Conservation (phyloP, 1,284 basidiomycete species). For the Marasmius sp. region DNA sequence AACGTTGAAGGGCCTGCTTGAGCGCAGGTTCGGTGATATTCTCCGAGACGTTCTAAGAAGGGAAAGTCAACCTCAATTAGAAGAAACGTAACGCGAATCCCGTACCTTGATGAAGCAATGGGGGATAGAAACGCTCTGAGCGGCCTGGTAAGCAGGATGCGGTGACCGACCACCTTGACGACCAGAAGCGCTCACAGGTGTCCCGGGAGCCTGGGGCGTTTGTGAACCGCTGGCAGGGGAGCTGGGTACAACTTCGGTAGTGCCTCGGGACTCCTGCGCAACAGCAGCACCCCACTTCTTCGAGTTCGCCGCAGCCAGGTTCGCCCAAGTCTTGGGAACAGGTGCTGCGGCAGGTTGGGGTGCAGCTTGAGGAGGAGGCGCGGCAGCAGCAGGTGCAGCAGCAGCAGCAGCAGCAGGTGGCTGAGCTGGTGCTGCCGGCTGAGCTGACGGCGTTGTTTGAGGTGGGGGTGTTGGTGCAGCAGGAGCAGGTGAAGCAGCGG, state of each 20-base stretch:
- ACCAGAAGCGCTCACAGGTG: slow-evolving; percentile 17
- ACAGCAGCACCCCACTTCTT: slow-evolving; percentile 81
- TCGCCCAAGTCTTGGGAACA: slow-evolving; percentile 85
- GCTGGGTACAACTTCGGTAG: slow-evolving; percentile 57
- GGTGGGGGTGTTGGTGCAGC: slow-evolving; percentile 24
- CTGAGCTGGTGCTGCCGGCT: slow-evolving; percentile 34
- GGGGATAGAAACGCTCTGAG: slow-evolving; percentile 60
- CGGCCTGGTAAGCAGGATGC: slow-evolving; percentile 55
- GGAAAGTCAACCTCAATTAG: not conserved
- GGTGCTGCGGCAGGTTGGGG: slow-evolving; percentile 46
- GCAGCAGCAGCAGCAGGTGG: slow-evolving; percentile 35
- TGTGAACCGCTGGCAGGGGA: slow-evolving; percentile 48
- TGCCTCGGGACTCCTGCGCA: slow-evolving; percentile 70
- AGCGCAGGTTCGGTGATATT: slow-evolving; percentile 66
- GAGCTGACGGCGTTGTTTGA: slow-evolving; percentile 17
- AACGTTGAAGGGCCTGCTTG: slow-evolving; percentile 62
- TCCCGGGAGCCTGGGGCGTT: slow-evolving; percentile 36
- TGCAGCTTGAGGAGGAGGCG: slow-evolving; percentile 29
- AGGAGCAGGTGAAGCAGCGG: slow-evolving; percentile 35
- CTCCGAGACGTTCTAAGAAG: slow-evolving; percentile 69
- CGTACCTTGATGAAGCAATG: slow-evolving; percentile 88
- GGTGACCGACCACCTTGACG: slow-evolving; percentile 24
- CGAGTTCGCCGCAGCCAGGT: slow-evolving; percentile 78
- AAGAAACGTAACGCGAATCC: not conserved
- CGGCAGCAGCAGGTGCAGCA: slow-evolving; percentile 32